phyloP scores from a whole-genome alignment of 2,329 filamentous ascomycete genomes.

The Xylaria sp. region DNA sequence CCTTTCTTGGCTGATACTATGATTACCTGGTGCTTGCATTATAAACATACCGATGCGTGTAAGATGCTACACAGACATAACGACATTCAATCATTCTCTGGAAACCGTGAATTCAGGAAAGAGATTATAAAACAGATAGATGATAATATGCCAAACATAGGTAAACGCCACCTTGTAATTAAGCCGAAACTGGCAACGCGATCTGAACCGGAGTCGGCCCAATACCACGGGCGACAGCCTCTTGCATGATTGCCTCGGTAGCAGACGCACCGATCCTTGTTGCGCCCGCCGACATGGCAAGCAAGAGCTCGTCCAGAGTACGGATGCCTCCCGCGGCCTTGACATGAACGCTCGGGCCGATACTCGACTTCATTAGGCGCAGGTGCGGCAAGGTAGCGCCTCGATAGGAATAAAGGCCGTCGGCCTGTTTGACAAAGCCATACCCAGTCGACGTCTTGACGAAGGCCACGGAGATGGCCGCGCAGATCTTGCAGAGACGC shows the following conservation, averaged over 20 bases:
- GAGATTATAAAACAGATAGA: neutral
- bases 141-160: neutral
- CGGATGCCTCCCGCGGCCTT: slow-evolving; percentile 55
- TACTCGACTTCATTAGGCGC: slow-evolving; percentile 47
- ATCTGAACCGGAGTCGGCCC: slow-evolving; percentile 13
- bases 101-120: too few relatives aligned
- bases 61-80: too few relatives aligned
- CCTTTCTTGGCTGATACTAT: too few relatives aligned
- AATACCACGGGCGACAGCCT: slow-evolving; percentile 41
- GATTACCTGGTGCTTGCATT: too few relatives aligned
- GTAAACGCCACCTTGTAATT: neutral
- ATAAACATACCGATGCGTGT: too few relatives aligned
- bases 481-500: slow-evolving; percentile 51
- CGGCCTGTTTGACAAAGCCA: slow-evolving; percentile 51
- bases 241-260: slow-evolving; percentile 49
- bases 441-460: slow-evolving; percentile 59
- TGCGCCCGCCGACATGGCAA: slow-evolving; percentile 49
- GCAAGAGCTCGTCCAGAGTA: slow-evolving; percentile 51
- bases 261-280: slow-evolving; percentile 52
- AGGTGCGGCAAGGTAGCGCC: slow-evolving; percentile 49
- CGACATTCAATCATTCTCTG: too few relatives aligned
- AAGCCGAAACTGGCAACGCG: neutral
- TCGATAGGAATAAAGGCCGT: slow-evolving; percentile 48
- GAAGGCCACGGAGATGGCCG: slow-evolving; percentile 46
- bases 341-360: slow-evolving; percentile 43